Percentiles rank a stretch among this genome's conserved stretches.
phyloP scores from a whole-genome alignment of 129 eudicot genomes.

The Deinandra increscens region DNA sequence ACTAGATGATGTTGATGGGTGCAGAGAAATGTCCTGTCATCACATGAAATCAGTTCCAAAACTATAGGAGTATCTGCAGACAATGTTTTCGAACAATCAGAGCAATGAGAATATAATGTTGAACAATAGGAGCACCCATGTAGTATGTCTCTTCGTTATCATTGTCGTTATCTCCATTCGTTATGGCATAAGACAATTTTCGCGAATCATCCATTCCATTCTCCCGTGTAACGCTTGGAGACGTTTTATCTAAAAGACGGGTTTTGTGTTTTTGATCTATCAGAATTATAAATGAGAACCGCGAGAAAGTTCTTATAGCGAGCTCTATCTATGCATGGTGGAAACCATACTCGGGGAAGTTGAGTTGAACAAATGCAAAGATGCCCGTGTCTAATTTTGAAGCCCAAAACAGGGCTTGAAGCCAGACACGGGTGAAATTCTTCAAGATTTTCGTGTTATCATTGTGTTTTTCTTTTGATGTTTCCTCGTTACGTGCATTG shows the following conservation, averaged over 20 bases:
- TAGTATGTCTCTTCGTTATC: conserved; percentile 36
- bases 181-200: background rate
- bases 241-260: background rate
- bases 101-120: conserved; percentile 47
- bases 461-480: background rate
- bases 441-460: conserved; percentile 22
- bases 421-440: conserved; percentile 30
- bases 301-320: conserved; percentile 18
- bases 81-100: conserved; percentile 47
- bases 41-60: conserved; percentile 56
- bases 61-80: conserved; percentile 53
- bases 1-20: conserved; percentile 41
- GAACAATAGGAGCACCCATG: conserved; percentile 37
- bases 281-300: conserved; percentile 42
- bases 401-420: conserved; percentile 17
- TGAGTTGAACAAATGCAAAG: conserved; percentile 20
- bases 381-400: background rate
- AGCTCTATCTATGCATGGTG: conserved; percentile 18
- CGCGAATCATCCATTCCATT: background rate
- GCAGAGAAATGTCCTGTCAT: conserved; percentile 80
- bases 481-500: background rate
- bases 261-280: background rate
- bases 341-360: conserved; percentile 3
- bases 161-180: background rate
- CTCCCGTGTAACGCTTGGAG: background rate